Base-by-base conservation (phyloP, 2,329 filamentous ascomycete genomes). In the Trematosphaeria pertusa region DNA sequence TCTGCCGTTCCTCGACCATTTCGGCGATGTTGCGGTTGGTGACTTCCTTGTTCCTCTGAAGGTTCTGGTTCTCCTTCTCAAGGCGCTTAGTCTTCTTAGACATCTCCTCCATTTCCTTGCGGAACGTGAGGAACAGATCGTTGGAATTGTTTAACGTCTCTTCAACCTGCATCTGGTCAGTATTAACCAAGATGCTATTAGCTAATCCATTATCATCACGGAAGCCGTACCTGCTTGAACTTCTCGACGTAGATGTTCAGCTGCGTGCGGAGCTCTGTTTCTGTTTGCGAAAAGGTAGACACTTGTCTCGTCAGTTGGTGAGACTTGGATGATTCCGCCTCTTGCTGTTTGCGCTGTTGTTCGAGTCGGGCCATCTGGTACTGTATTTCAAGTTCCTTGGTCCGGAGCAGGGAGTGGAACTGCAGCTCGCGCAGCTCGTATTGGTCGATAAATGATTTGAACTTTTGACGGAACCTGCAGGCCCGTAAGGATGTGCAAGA, bases 61-160 rank as follows among this genome's bases (percentile, higher is more conserved):
- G 82, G 14, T 84, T 87, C 61, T 94, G 87, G 64, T 99, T 97
- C 67, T 99, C 94, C 75, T 96, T 96, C 72, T 99, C 94, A 42
- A 99, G 79, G 19, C 91, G 87, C 74, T 97, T 97, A 5, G 93
- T 96, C 78, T 97, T 97, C 78, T 97, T 97, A 1, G 92, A 96
- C 92, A 97, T 97, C 67, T 97, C 94, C 75, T 97, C 94, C 92
- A 97, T 97, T 75, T 97, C 94, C 76, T 96, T 97, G 43, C 93
- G 85, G 75, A 97, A 97, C 1, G 94, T 97, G 59, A 97, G 79
- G 73, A 97, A 97, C 43, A 97, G 79, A 70, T 97, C 94, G 77
- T 97, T 97, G 74, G 91, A 96, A 71, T 97, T 97, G 75, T 97
- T 97, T 40, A 97, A 82, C 28, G 93, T 97, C 75, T 97, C 94